Conservation (phyloP, 179 eudicot genomes). For the Dionaea muscipula region DNA sequence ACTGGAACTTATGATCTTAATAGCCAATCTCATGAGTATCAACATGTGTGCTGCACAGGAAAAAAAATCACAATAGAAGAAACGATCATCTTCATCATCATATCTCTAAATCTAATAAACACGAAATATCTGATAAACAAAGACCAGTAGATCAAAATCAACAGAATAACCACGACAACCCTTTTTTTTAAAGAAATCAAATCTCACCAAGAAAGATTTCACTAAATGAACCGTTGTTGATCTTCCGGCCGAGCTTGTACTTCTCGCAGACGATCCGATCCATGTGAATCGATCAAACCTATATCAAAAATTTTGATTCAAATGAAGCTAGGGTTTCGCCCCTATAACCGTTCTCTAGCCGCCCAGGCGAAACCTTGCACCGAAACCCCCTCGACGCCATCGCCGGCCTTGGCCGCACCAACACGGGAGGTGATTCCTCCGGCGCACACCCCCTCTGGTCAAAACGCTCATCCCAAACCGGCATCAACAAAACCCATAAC, state of each 20-base stretch:
- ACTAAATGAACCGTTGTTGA: slow-evolving; percentile 95
- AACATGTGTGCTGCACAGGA: slow-evolving; percentile 72
- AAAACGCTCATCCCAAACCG: too few relatives aligned
- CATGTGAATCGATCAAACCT: slow-evolving; percentile 24
- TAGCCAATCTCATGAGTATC: slow-evolving; percentile 94
- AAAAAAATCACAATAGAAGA: not conserved
- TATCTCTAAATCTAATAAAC: not conserved
- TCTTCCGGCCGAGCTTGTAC: slow-evolving; percentile 94
- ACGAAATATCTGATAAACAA: not conserved
- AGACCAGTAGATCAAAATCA: not conserved
- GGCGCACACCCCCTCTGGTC: too few relatives aligned
- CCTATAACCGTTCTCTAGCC: too few relatives aligned
- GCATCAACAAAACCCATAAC: too few relatives aligned
- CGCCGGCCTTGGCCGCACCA: too few relatives aligned
- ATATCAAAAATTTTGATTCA: not conserved
- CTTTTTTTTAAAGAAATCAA: not conserved
- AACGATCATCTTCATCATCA: not conserved
- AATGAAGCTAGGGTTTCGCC: slow-evolving; percentile 11
- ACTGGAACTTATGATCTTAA: slow-evolving; percentile 64
- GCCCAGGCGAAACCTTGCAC: too few relatives aligned
- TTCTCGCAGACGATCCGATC: slow-evolving; percentile 85
- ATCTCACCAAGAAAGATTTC: slow-evolving; percentile 69
- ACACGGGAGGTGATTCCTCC: too few relatives aligned
- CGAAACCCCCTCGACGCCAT: too few relatives aligned
- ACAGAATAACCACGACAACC: not conserved